Evolutionary conservation across 208 protist species (phyloP).

Genomic region (Leishmania martiniquensis): DNA sequence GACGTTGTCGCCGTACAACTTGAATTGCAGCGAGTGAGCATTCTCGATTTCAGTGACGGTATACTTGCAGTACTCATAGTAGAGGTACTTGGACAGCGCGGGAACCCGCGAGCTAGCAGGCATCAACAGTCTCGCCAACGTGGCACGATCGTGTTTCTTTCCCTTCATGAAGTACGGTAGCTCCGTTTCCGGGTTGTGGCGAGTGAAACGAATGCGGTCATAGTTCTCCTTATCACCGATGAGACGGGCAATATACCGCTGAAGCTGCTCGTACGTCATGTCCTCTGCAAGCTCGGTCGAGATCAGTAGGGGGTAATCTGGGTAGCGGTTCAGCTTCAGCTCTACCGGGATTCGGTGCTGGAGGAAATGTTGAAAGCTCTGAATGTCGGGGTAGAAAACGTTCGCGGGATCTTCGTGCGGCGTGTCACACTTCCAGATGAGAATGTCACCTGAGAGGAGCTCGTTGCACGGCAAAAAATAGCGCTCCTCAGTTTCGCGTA

Average conservation of each 20-base stretch:
- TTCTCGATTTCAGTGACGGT: constrained; percentile 83
- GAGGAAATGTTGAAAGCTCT: constrained; percentile 85
- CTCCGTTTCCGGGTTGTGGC: constrained; percentile 86
- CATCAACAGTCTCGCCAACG: constrained; percentile 71
- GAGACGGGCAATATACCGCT: constrained; percentile 78
- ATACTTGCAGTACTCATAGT: constrained; percentile 91
- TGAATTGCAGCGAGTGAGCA: constrained; percentile 89
- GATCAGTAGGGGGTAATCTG: constrained; percentile 69
- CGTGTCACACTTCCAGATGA: constrained; percentile 61
- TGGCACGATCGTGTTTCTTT: constrained; percentile 69
- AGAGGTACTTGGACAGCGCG: constrained; percentile 63
- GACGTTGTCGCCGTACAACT: constrained; percentile 72
- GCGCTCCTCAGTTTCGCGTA: constrained; percentile 55
- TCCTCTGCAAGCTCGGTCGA: constrained; percentile 72
- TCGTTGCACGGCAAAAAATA: constrained; percentile 46
- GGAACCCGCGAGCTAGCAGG: constrained; percentile 50
- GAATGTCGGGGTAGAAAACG: constrained; percentile 83
- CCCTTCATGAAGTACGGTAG: constrained; percentile 90
- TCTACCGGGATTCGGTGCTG: constrained; percentile 68
- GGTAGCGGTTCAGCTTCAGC: constrained; percentile 72
- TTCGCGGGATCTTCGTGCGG: constrained; percentile 46
- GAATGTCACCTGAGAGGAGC: constrained; percentile 69
- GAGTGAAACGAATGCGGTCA: constrained; percentile 87
- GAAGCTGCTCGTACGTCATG: constrained; percentile 91
- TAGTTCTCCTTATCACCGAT: constrained; percentile 72